Base-by-base conservation (phyloP, 129 eudicot species). In the Glebionis coronaria region DNA sequence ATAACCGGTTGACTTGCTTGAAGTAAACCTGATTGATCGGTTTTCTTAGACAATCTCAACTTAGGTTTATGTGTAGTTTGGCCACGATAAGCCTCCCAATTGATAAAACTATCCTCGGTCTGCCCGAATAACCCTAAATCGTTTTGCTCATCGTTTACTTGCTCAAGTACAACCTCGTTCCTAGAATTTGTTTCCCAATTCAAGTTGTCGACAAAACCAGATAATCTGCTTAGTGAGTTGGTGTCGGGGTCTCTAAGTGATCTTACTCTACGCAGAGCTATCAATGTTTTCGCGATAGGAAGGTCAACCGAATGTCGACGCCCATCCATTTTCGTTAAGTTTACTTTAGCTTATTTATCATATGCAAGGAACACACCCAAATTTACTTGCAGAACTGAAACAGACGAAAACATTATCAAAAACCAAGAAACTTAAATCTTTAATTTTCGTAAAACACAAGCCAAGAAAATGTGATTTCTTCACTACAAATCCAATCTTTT, bases 171-270 rank as follows among this genome's bases (percentile, higher is more conserved):
- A 53, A 86, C 82, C 29, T 80, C 95, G 52, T 85, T 83, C 45
- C 66, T 75, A 3, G 95, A 87, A 73, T 83, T 73, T 18, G 87
- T 80, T 77, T 90, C 99, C 99, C 99, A 94, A 67, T 89, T 82
- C 46, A 84, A 72, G 80, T 78, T 73, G 28, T 93, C 97, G 65
- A 81, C 84, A 60, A 84, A 65, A 42, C 84, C 29, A 29, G 92
- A 73, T 21, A 86, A 82, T 46, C 82, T 89, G 82, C 82, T 84
- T 80, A 85, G 80, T 56, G 95, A 89, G 63, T 82, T 86, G 19
- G 99, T 94, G 2, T 95, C 86, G 14, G 99, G 99, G 63, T 94
- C 99, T 78, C 99, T 84, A 46, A 94, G 91, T 4, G 99, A 94
- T 69, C 93, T 87, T 72, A 94, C 99, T 82, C 99, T 81, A 80